Evolutionary conservation across 2,329 filamentous ascomycete species (phyloP), one percentile per base, ranked within the genome.

Genomic region (Fusarium sp.): DNA sequence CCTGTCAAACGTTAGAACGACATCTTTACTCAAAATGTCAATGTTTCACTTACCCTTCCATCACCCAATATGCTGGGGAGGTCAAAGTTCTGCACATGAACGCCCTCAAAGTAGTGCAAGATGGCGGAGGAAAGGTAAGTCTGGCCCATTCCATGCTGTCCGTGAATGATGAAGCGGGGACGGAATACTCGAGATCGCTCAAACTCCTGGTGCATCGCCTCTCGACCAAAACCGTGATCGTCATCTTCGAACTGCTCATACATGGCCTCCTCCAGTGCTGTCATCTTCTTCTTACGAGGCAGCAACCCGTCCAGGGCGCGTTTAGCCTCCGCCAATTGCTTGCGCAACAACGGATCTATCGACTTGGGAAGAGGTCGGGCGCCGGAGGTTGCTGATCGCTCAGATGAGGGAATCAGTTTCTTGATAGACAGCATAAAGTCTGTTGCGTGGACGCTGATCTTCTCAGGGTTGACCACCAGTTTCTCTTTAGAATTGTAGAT

Each of bases 391-490:
- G 95, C 92, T 56, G 96, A 96, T 71, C 97, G 89, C 82, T 98
- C 95, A 0, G 97, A 98, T 1, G 97, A 98, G 8, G 97, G 97
- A 13, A 98, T 90, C 84, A 99, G 95, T 83, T 97, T 97, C 85
- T 98, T 97, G 80, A 98, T 92, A 0, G 96, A 97, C 16, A 98
- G 89, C 93, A 98, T 98, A 79, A 99, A 99, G 82, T 99, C 97
- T 65, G 97, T 97, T 6, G 97, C 95, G 50, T 94, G 92, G 40
- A 99, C 91, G 67, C 91, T 91, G 79, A 99, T 98, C 78, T 92
- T 94, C 70, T 90, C 89, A 0, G 95, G 92, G 77, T 98, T 92
- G 66, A 99, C 97, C 50, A 97, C 85, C 35, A 98, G 90, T 84
- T 98, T 98, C 81, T 97, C 92, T 74, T 94, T 92, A 0, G 95